Conservation (phyloP, 2,329 filamentous ascomycete species). For the Lizonia empirigonia region DNA sequence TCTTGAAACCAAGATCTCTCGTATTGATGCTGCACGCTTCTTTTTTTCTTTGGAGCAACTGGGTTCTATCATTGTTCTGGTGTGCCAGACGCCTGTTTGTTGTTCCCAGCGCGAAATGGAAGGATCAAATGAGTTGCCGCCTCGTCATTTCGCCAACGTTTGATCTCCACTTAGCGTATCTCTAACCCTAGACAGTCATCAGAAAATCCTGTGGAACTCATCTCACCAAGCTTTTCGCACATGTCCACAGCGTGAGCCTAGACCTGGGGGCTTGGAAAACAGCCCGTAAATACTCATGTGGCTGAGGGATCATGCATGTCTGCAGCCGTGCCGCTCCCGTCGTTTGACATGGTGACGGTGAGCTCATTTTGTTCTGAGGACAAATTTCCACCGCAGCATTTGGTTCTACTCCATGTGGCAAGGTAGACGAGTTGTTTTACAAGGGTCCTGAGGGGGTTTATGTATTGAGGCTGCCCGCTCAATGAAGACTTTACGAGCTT, state of each 20-base stretch:
- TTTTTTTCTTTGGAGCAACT: background rate
- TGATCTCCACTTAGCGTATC: conserved; percentile 38
- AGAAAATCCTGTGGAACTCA: conserved; percentile 19
- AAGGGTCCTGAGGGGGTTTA: conserved; percentile 18
- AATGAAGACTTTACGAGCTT: conserved; percentile 14
- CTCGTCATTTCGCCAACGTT: conserved; percentile 41
- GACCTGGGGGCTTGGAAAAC: conserved; percentile 13
- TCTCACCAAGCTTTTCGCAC: conserved; percentile 22
- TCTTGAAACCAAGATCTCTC: conserved; percentile 7
- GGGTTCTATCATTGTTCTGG: background rate
- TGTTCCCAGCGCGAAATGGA: conserved; percentile 5
- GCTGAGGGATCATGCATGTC: conserved; percentile 13
- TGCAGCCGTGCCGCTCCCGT: conserved; percentile 17
- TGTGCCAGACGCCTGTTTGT: too few relatives aligned
- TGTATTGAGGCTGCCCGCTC: conserved; percentile 25
- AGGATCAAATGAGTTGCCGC: conserved; percentile 22
- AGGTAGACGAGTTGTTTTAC: conserved; percentile 19
- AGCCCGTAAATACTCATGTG: conserved; percentile 5
- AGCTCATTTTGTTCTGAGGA: conserved; percentile 27
- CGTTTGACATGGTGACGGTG: conserved; percentile 3
- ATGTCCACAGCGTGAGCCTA: conserved; percentile 19
- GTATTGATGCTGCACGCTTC: background rate
- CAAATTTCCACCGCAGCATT: conserved; percentile 31
- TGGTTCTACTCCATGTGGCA: conserved; percentile 17
- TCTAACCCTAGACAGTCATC: conserved; percentile 21